Evolutionary conservation across 2,329 filamentous ascomycete species (phyloP), one percentile per base, ranked within the genome.

Genomic region (Nothopassalora personata): DNA sequence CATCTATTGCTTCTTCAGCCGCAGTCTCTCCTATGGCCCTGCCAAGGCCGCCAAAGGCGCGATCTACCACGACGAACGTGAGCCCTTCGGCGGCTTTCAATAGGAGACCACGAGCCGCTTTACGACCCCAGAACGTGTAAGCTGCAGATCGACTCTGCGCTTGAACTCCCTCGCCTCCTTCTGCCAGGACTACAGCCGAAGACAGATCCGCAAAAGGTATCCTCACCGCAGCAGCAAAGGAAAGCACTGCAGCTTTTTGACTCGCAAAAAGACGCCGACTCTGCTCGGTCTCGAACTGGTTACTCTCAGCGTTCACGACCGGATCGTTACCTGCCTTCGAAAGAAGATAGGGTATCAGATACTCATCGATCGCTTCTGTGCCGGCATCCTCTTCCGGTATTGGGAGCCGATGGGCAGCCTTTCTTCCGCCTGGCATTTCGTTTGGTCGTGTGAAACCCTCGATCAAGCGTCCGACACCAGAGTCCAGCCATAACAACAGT

Each of bases 401-500:
- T 2, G 84, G 84, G 27, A 73, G 60, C 28, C 71, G 61, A 58
- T 71, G 72, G 31, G 77, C 74, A 47, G 73, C 72, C 62, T 68
- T 71, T 36, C 64, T 63, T 7, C 58, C 60, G 1, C 61, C 54
- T 31, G 74, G 71, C 62, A 76, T 70, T 27, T 71, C 68, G 3
- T 73, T 70, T 28, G 75, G 73, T 54, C 77, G 74, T 45, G 80
- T 81, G 69, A 87, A 87, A 0, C 81, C 83, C 59, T 81, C 75
- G 1, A 86, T 69, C 9, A 87, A 70, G 30, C 77, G 77, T 8
- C 78, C 74, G 13, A 82, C 73, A 9, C 85, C 85, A 34, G 82
- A 83, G 56, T 84, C 81, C 1, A 87, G 72, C 82, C 84, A 87
- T 1, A 86, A 74, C 2, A 85, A 67, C 47, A 87, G 84, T 1